Evolutionary conservation across 176 grass and related monocot species (phyloP).

Genomic region (Ampelocalamus luodianensis): DNA sequence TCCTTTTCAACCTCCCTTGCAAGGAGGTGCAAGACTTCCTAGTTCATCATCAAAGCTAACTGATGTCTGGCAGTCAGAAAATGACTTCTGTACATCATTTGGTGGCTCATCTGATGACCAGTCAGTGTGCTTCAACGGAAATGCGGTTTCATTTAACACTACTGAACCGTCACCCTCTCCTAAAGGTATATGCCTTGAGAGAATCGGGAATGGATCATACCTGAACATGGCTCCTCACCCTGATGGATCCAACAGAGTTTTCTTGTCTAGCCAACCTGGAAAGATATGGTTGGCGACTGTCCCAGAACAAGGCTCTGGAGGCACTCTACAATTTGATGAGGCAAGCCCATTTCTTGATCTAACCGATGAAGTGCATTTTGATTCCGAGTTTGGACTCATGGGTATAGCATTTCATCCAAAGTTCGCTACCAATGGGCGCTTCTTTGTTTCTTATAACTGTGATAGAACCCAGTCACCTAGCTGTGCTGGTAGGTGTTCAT

Average conservation of each 20-base stretch:
- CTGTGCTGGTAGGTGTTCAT: constrained; percentile 77
- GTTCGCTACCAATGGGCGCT: constrained; percentile 73
- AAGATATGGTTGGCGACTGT: constrained; percentile 84
- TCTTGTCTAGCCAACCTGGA: constrained; percentile 79
- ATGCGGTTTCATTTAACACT: constrained; percentile 70
- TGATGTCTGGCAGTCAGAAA: constrained; percentile 69
- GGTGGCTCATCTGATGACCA: constrained; percentile 61
- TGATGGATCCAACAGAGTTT: constrained; percentile 91
- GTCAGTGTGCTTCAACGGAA: constrained; percentile 73
- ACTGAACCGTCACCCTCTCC: constrained; percentile 53
- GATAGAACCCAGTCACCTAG: constrained; percentile 62
- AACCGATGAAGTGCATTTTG: constrained; percentile 78
- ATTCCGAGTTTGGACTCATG: constrained; percentile 85
- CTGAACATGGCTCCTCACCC: constrained; percentile 84
- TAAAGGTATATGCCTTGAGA: constrained; percentile 90
- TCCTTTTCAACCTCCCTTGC: constrained; percentile 68
- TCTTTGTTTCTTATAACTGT: constrained; percentile 94
- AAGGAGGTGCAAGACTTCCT: constrained; percentile 52
- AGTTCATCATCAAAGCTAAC: constrained; percentile 63
- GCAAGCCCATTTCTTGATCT: constrained; percentile 82
- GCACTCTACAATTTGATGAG: constrained; percentile 59
- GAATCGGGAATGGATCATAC: constrained; percentile 80
- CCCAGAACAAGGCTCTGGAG: constrained; percentile 78
- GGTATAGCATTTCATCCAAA: constrained; percentile 88
- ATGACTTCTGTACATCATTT: constrained; percentile 76